Base-by-base conservation (phyloP, 1,139 yeast species). In the Blastobotrys malaysiensis region DNA sequence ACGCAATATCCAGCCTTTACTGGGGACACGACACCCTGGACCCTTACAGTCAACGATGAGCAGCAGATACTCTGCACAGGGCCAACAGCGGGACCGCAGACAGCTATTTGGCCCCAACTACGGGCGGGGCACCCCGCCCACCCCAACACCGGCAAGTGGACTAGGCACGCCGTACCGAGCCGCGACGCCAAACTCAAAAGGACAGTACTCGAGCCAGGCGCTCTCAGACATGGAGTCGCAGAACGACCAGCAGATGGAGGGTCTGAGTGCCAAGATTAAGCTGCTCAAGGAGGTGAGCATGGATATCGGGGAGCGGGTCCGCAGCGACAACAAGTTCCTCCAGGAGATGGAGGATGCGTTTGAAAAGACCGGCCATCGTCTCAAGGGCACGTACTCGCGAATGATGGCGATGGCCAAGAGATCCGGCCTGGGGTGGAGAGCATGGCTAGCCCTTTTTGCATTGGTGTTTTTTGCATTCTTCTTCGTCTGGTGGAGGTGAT, bases 261-360 rank as follows among this genome's bases (percentile, higher is more conserved):
- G 78, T 14, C 84, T 91, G 83, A 78, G 83, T 48, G 80, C 82
- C 54, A 88, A 87, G 64, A 84, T 91, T 43, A 76, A 80, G 52
- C 77, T 86, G 63, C 74, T 91, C 59, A 90, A 88, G 70, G 82
- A 66, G 67, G 72, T 88, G 55, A 86, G 96, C 5, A 68, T 81
- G 48, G 79, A 76, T 60, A 90, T 91, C 86, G 97, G 97, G 2
- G 82, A 81, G 48, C 96, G 90, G 67, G 91, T 90, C 61, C 83
- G 88, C 63, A 84, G 83, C 61, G 83, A 91, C 27, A 82, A 83
- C 59, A 72, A 81, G 57, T 73, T 86, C 55, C 77, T 88, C 58
- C 81, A 79, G 56, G 79, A 79, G 22, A 74, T 88, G 60, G 80
- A 77, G 51, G 72, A 75, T 48, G 72, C 75, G 11, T 80, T 80